Base-by-base conservation (phyloP, 2,329 filamentous ascomycete genomes). In the Aspergillus sp. region DNA sequence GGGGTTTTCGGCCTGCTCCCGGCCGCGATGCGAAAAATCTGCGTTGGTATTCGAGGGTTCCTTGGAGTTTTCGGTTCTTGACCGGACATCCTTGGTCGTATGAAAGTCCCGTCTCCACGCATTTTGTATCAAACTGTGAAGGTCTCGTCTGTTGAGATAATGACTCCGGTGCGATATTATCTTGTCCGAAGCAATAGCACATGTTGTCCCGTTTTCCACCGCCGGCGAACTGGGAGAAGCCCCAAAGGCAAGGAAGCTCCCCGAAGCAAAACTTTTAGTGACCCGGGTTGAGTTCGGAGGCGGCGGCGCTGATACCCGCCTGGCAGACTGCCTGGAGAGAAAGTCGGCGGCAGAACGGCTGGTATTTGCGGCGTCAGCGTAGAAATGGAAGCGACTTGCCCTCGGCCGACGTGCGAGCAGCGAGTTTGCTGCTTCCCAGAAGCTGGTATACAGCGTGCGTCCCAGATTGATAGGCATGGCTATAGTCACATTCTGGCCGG, bases 191-290 rank as follows among this genome's bases (percentile, higher is more conserved):
- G 48, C 39, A 12, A 53, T 47, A 12, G 52, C 49, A 40, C 55
- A 58, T 16, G 51, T 45, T 35, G 54, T 40, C 14, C 52, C 49
- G 16, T 48, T 47, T 41, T 59, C 58, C 15, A 55, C 53, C 12
- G 51, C 51, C 24, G 52, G 35, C 8, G 51, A 55, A 20, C 43
- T 55, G 14, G 57, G 51, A 15, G 53, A 58, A 4, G 49, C 55
- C 12, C 71, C 67, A 30, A 74, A 50, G 11, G 75, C 64, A 15
- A 76, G 56, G 22, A 75, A 57, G 4, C 72, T 67, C 15, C 72
- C 68, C 1, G 72, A 74, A 20, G 71, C 68, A 47, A 72, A 71
- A 46, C 67, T 70, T 37, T 63, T 66, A 8, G 65, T 66, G 15
- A 67, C 57, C 48, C 68, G 61, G 35, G 56, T 53, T 15, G 53